Conservation (phyloP, 1,139 yeast species). For the Magnusiomyces magnusii region DNA sequence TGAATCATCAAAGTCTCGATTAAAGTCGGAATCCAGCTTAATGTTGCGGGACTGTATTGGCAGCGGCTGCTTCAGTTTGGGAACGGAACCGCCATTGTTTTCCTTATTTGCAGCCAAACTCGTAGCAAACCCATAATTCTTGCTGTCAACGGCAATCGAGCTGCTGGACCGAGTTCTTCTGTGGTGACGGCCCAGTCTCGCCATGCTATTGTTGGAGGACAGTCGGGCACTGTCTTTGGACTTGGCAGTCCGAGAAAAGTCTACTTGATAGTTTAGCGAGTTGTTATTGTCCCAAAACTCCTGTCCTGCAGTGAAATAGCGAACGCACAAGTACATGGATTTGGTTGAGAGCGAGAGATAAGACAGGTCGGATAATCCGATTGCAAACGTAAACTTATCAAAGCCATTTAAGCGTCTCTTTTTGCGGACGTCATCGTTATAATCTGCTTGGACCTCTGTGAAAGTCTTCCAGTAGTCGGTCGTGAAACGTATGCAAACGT, state of each 20-base stretch:
- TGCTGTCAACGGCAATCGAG: not conserved
- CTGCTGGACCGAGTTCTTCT: slow-evolving; percentile 8
- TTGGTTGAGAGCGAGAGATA: slow-evolving; percentile 30
- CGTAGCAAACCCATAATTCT: not conserved
- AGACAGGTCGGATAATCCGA: slow-evolving; percentile 35
- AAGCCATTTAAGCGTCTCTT: slow-evolving; percentile 32
- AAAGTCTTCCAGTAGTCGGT: slow-evolving; percentile 67
- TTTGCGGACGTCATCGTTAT: slow-evolving; percentile 53
- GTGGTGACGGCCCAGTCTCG: slow-evolving; percentile 3
- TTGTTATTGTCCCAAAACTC: slow-evolving; percentile 79
- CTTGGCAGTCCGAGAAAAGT: slow-evolving; percentile 34
- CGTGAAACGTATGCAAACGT: slow-evolving; percentile 56
- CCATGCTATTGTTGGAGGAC: not conserved
- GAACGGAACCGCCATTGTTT: not conserved
- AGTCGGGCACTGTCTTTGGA: slow-evolving; percentile 1
- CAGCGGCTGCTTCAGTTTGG: not conserved
- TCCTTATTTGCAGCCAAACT: not conserved
- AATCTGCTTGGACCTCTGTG: slow-evolving; percentile 58
- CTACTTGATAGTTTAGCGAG: slow-evolving; percentile 49
- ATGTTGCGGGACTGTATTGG: not conserved
- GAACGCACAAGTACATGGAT: slow-evolving; percentile 47
- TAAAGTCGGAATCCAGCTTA: slow-evolving; percentile 2
- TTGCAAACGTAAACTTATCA: slow-evolving; percentile 42
- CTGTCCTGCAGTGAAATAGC: slow-evolving; percentile 42
- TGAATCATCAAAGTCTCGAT: slow-evolving; percentile 1